These are phyloP conservation scores for Mucor circinelloides DNA, from an alignment of 371 early-diverging fungal genomes.

Conservation along the genomic window DNA sequence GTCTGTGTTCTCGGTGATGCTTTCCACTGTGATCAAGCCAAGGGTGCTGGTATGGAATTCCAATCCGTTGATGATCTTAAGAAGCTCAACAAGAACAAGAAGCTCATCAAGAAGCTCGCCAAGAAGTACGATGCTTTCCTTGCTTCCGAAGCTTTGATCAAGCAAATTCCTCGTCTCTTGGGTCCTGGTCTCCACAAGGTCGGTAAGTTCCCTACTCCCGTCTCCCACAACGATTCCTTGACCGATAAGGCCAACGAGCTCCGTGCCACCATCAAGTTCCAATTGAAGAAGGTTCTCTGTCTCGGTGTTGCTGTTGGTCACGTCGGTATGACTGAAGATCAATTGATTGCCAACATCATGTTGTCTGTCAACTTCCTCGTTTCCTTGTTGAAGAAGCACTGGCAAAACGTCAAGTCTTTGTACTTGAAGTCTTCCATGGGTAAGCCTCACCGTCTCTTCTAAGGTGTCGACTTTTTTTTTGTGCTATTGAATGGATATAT, in stretches of 20 bases:
- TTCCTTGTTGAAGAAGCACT: conserved; percentile 98
- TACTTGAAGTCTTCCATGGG: conserved; percentile 99
- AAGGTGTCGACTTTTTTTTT: conserved; percentile 22
- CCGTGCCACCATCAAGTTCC: conserved; percentile 99
- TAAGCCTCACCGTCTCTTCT: conserved; percentile 88
- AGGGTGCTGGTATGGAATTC: conserved; percentile 90
- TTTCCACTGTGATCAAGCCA: conserved; percentile 94
- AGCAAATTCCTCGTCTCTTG: conserved; percentile 98
- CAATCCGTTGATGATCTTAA: conserved; percentile 97
- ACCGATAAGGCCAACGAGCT: conserved; percentile 92
- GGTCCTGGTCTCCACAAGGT: conserved; percentile 97
- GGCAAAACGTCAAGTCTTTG: conserved; percentile 99
- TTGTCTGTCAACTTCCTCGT: conserved; percentile 97
- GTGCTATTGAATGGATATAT: background rate
- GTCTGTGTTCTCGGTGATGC: conserved; percentile 98
- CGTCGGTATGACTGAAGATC: conserved; percentile 94
- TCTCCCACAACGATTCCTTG: conserved; percentile 91
- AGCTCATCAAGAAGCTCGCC: conserved; percentile 98
- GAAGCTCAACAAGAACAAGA: conserved; percentile 99
- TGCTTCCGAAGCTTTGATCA: conserved; percentile 97
- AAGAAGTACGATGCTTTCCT: conserved; percentile 96
- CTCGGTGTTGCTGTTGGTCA: conserved; percentile 98
- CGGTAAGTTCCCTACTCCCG: conserved; percentile 99
- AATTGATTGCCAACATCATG: conserved; percentile 97
- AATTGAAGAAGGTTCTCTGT: conserved; percentile 98